Base-by-base conservation (phyloP, 75 land plant species). In the Ceratopteris richardii region DNA sequence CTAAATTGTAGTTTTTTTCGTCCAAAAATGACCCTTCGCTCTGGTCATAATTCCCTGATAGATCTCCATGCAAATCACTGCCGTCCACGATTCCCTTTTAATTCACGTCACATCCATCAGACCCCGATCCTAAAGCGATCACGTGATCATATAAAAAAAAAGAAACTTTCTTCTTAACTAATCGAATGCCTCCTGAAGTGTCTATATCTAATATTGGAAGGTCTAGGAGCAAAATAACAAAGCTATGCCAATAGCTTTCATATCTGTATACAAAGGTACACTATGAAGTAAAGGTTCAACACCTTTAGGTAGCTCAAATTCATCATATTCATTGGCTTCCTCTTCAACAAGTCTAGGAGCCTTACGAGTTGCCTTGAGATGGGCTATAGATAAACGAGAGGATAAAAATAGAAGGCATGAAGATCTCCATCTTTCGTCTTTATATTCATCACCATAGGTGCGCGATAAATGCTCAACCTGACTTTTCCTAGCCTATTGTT, bases 391-490 rank as follows among this genome's bases (percentile, higher is more conserved):
- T 90, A 86, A 62, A 94, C 86, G 61, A 94, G 65, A 31, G 98
- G 98, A 73, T 94, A 96, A 79, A 81, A 94, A 57, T 94, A 94
- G 37, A 89, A 94, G 21, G 98, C 98, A 31, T 96, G 98, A 21
- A 94, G 70, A 69, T 94, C 98, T 31, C 96, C 96, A 75, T 94
- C 98, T 66, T 94, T 96, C 18, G 98, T 78, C 60, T 86, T 90
- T 29, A 94, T 86, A 68, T 82, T 90, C 98, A 94, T 89, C 17
- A 94, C 64, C 98, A 94, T 94, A 7, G 98, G 98, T 62, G 91
- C 83, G 55, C 90, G 98, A 46, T 94, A 94, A 2, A 94, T 63
- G 29, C 98, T 54, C 40, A 94, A 85, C 77, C 50, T 83, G 27
- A 94, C 98, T 64, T 94, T 94, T 53, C 98, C 64, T 2, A 96